These are phyloP conservation scores for Spinacia oleracea DNA, from an alignment of 179 eudicot species.

Conservation along the genomic window DNA sequence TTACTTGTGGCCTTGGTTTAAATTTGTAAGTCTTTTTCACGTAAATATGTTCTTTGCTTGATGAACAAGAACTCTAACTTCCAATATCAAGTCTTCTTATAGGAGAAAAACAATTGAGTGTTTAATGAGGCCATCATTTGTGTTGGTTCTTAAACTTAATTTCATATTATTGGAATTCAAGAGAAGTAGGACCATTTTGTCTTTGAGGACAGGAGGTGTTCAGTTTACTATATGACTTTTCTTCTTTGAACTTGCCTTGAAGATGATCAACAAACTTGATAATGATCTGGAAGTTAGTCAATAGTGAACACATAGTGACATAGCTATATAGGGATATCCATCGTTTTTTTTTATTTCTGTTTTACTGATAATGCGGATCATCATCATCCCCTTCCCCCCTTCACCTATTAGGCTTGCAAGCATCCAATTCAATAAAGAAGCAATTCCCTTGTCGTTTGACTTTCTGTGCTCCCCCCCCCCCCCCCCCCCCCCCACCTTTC, in stretches of 20 bases:
- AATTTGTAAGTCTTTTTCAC: neutral
- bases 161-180: neutral
- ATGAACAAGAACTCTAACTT: neutral
- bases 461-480: no score
- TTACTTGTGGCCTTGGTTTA: neutral
- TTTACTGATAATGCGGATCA: neutral
- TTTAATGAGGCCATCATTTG: neutral
- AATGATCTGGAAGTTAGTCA: neutral
- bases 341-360: neutral
- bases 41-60: neutral
- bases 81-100: neutral
- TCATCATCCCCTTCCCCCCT: neutral
- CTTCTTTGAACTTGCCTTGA: neutral
- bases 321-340: no score
- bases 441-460: neutral
- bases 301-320: no score
- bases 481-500: no score
- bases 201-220: neutral
- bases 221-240: neutral
- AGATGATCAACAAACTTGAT: neutral
- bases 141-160: no score
- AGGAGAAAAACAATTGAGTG: neutral
- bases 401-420: neutral
- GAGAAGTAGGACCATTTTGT: neutral
- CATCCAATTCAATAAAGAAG: neutral